Evolutionary conservation across 1,284 basidiomycete genomes (phyloP), one percentile per base, ranked within the genome.

Genomic region (Bondarzewia mesenterica): DNA sequence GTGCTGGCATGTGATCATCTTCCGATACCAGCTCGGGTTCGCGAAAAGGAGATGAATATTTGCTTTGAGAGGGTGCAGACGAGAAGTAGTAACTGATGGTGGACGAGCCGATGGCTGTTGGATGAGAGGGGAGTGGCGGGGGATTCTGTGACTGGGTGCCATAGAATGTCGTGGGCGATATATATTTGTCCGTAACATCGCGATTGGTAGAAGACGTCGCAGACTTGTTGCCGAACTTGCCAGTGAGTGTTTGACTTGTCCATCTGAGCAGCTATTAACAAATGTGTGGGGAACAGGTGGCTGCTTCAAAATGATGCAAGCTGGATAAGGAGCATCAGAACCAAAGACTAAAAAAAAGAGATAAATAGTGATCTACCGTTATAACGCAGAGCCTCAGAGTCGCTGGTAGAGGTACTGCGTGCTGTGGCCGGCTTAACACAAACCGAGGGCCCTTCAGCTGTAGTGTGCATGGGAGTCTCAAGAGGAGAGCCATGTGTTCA

Each of bases 1-100:
- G 29, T 10, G 12, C 29, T n/a, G 29, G 29, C 12, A 32, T 7
- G 29, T 2, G 29, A n/a, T 32, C 29, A 3, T 62, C 63, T 12
- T 71, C 69, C 21, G 61, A 57, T 2, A 76, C 65, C 10, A 74
- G 67, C 57, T 71, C 72, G 1, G 74, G 74, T 52, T 75, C 72
- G 39, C 71, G 67, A 53, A 66, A 76, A 2, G 68, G 64, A 8
- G 52, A 59, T 3, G 42, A 43, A 15, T 16, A 15, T 23, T 43
- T 29, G 26, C 27, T 43, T 14, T 41, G 39, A 21, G 20, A 12
- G 18, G 39, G 7, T 1, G 15, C 1, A 21, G 18, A 16, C 5
- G 42, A 8, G 21, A 29, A 26, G 20, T 26, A 27, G 22, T 26
- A 32, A 16, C n/a, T 21, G 8, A 37, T 40, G 45, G 18, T 39